A percentile compares a stretch with the other conserved stretches of the same genome.
These are phyloP conservation scores for Ceratocystis variospora DNA, from an alignment of 2,329 filamentous ascomycete genomes.

Conservation along the genomic window DNA sequence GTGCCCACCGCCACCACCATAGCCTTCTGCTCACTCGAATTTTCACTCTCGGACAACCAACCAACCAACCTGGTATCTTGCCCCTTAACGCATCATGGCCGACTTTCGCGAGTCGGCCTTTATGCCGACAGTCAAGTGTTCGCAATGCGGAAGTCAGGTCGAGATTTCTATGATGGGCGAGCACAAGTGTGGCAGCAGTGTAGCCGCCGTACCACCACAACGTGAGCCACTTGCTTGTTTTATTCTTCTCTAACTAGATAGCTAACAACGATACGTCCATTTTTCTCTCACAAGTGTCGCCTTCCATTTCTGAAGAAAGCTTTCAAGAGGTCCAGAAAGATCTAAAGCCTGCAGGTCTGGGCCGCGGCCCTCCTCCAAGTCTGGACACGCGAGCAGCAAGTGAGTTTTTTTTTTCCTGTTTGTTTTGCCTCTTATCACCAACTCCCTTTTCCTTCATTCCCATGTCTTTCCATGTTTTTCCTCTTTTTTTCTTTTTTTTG, in stretches of 20 bases:
- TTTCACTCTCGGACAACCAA: neutral
- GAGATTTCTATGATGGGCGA: slow-evolving; percentile 79
- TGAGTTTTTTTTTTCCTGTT: slow-evolving; percentile 26
- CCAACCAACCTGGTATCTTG: neutral
- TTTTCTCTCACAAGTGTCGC: slow-evolving; percentile 3
- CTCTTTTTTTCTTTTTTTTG: neutral
- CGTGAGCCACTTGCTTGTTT: slow-evolving; percentile 24
- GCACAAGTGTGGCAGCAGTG: slow-evolving; percentile 46
- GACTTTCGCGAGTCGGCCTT: slow-evolving; percentile 49
- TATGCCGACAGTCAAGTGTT: slow-evolving; percentile 78
- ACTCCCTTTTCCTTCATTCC: neutral
- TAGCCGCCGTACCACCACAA: slow-evolving; percentile 14
- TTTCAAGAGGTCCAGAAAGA: slow-evolving; percentile 3
- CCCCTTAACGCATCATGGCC: slow-evolving; percentile 21
- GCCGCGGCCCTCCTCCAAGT: slow-evolving; percentile 28
- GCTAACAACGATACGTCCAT: neutral
- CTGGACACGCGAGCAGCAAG: slow-evolving; percentile 42
- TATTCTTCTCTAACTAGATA: neutral
- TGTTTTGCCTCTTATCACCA: neutral
- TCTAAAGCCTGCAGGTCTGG: slow-evolving; percentile 3
- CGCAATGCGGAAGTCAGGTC: slow-evolving; percentile 61
- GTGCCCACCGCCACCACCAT: neutral
- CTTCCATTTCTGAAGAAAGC: slow-evolving; percentile 13
- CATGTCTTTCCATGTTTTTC: neutral
- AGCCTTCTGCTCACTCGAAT: neutral